These are phyloP conservation scores for Calophaca sinica DNA, from an alignment of 306 rosid species.

Conservation along the genomic window DNA sequence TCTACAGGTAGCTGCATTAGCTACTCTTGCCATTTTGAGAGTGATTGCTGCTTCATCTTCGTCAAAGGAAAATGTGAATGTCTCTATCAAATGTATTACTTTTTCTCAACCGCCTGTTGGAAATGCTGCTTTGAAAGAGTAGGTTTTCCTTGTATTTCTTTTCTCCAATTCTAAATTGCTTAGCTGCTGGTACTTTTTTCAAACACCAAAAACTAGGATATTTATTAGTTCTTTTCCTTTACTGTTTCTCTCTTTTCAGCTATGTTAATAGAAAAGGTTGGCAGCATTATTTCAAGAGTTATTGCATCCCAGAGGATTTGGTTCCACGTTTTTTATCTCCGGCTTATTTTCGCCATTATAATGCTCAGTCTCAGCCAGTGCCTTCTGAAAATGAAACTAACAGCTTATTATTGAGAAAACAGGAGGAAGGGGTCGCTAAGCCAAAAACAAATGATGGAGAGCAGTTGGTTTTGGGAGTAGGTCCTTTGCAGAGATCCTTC, in stretches of 20 bases:
- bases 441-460: slow-evolving; percentile 68
- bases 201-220: slow-evolving; percentile 28
- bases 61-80: slow-evolving; percentile 75
- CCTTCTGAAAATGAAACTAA: slow-evolving; percentile 58
- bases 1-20: slow-evolving; percentile 86
- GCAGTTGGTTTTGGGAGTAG: slow-evolving; percentile 91
- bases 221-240: slow-evolving; percentile 12
- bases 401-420: slow-evolving; percentile 52
- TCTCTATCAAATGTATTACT: slow-evolving; percentile 85
- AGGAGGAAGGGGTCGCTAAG: slow-evolving; percentile 61
- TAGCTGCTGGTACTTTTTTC: slow-evolving; percentile 12
- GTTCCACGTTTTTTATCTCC: slow-evolving; percentile 96
- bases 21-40: slow-evolving; percentile 99
- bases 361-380: slow-evolving; percentile 66
- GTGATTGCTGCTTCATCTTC: slow-evolving; percentile 92
- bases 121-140: slow-evolving; percentile 98
- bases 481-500: slow-evolving; percentile 89
- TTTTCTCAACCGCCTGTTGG: slow-evolving; percentile 99
- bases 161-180: slow-evolving; percentile 21
- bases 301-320: slow-evolving; percentile 96
- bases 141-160: slow-evolving; percentile 48
- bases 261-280: slow-evolving; percentile 91
- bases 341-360: slow-evolving; percentile 95
- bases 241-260: slow-evolving; percentile 54
- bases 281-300: slow-evolving; percentile 95